Evolutionary conservation across 2,329 filamentous ascomycete species (phyloP).

Genomic region (Monosporascus sp.): DNA sequence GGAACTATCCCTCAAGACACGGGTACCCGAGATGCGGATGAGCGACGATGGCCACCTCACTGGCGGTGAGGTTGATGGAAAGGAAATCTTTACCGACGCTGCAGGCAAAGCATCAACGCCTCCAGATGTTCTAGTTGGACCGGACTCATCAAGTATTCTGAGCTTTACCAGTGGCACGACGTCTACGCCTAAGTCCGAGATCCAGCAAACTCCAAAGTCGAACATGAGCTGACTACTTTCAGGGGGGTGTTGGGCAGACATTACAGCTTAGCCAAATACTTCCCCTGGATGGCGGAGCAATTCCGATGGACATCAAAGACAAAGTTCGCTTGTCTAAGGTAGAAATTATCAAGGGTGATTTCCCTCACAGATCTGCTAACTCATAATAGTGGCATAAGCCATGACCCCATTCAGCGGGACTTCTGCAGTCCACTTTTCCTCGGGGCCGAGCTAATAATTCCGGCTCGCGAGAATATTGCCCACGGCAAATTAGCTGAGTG

Average conservation of each 20-base stretch:
- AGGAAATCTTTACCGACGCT: slow-evolving; percentile 59
- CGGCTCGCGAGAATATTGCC: slow-evolving; percentile 75
- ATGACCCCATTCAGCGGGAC: slow-evolving; percentile 65
- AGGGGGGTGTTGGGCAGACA: slow-evolving; percentile 76
- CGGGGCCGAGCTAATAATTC: slow-evolving; percentile 73
- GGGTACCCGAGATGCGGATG: slow-evolving; percentile 69
- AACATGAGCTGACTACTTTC: no score
- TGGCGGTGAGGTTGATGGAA: slow-evolving; percentile 62
- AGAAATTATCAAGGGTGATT: no score
- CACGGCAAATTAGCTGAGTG: slow-evolving; percentile 85
- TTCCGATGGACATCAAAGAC: slow-evolving; percentile 70
- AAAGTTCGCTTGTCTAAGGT: slow-evolving; percentile 68
- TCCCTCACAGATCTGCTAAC: no score
- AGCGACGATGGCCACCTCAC: slow-evolving; percentile 63
- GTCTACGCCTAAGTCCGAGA: slow-evolving; percentile 61
- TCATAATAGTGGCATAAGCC: slow-evolving; percentile 65
- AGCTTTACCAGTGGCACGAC: slow-evolving; percentile 71
- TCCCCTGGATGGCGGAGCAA: slow-evolving; percentile 84
- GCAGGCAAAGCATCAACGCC: slow-evolving; percentile 46
- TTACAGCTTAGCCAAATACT: slow-evolving; percentile 80
- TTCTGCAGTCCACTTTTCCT: slow-evolving; percentile 90
- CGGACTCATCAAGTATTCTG: slow-evolving; percentile 75
- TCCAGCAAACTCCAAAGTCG: no score
- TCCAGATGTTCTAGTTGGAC: slow-evolving; percentile 74
- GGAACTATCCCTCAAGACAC: slow-evolving; percentile 65